These are phyloP conservation scores for Pseudopediastrum boryanum DNA, from an alignment of 139 green algal genomes.

Conservation along the genomic window DNA sequence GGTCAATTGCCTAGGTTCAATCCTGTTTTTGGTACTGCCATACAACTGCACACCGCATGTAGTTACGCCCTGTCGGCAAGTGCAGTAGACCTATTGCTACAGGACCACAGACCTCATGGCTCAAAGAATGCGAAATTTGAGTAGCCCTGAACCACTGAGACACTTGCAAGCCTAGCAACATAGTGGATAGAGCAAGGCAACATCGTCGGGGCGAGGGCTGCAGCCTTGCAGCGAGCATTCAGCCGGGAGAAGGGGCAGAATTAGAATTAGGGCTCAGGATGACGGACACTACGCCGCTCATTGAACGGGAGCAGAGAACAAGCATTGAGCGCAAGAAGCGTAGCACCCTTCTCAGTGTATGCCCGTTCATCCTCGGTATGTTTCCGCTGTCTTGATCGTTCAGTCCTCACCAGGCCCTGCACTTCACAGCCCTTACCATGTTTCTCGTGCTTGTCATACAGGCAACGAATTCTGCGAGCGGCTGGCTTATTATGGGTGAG, in stretches of 20 bases:
- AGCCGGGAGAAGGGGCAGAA: too few species aligned
- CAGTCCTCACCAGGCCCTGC: neutral
- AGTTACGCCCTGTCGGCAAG: neutral
- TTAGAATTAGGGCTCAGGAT: too few species aligned
- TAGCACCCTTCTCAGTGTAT: constrained; percentile 81
- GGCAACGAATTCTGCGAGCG: constrained; percentile 94
- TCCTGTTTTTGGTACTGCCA: neutral
- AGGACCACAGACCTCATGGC: neutral
- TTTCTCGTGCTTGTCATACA: constrained; percentile 26
- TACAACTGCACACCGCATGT: neutral
- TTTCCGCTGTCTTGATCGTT: neutral
- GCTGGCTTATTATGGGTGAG: constrained; percentile 86
- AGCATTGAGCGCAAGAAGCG: constrained; percentile 21
- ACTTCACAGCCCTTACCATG: neutral
- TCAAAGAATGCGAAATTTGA: too few species aligned
- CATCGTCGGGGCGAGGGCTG: neutral
- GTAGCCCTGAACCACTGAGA: too few species aligned
- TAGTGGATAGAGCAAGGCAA: constrained; percentile 1
- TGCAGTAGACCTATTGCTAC: neutral
- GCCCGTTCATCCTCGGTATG: constrained; percentile 86
- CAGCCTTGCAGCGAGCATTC: constrained; percentile 29
- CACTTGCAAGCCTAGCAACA: too few species aligned
- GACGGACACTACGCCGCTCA: neutral
- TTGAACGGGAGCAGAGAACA: constrained; percentile 7
- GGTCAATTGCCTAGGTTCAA: neutral